Evolutionary conservation across 2,329 filamentous ascomycete species (phyloP).

Genomic region (Cercospora nicotianae): DNA sequence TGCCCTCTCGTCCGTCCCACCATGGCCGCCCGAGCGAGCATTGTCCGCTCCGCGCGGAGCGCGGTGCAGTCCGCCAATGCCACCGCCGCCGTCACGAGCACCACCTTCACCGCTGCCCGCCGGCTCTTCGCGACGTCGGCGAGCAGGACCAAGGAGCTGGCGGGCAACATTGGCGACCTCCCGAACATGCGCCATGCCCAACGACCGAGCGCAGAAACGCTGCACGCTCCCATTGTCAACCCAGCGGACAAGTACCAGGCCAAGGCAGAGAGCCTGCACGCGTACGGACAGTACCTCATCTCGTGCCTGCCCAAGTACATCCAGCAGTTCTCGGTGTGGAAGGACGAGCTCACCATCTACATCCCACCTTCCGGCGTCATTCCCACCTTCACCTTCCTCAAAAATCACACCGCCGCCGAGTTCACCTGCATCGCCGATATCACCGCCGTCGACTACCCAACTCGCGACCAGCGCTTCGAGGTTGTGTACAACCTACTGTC

Average conservation of each 20-base stretch:
- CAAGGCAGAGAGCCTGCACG: conserved; percentile 84
- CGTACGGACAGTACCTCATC: conserved; percentile 95
- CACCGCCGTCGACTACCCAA: conserved; percentile 94
- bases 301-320: conserved; percentile 96
- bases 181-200: conserved; percentile 49
- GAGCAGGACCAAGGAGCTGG: conserved; percentile 47
- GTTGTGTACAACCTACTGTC: conserved; percentile 96
- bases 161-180: conserved; percentile 43
- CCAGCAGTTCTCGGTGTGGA: conserved; percentile 99
- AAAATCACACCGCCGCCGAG: conserved; percentile 96
- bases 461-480: conserved; percentile 92
- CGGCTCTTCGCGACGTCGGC: conserved; percentile 48
- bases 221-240: conserved; percentile 81
- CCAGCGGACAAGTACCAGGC: conserved; percentile 88
- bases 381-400: conserved; percentile 90
- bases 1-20: background rate
- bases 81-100: conserved; percentile 16
- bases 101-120: conserved; percentile 25
- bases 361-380: conserved; percentile 85
- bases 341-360: conserved; percentile 80
- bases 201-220: conserved; percentile 50
- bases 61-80: conserved; percentile 1
- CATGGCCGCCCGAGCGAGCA: conserved; percentile 22
- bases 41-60: conserved; percentile 18
- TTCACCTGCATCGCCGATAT: conserved; percentile 92